Evolutionary conservation across 352 stramenopile species (phyloP), one percentile per base, ranked within the genome.

Genomic region (Pythium aristosporum): DNA sequence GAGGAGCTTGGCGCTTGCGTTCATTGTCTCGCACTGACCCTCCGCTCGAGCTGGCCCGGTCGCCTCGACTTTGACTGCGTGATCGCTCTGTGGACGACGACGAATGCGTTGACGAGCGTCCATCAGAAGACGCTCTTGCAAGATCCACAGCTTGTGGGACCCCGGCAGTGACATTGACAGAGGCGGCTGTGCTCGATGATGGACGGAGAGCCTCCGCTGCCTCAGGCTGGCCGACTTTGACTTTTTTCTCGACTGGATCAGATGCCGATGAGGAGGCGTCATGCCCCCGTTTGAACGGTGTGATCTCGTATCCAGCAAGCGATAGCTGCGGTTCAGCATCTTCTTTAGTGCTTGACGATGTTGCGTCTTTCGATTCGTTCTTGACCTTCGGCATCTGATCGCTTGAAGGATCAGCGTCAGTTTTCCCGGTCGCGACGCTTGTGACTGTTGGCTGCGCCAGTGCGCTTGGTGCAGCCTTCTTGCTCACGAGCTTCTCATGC

Each of bases 401-500:
- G 20, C n/a, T 25, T 50, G n/a, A 3, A 6, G 44, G 18, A 32
- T 8, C 28, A 25, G 5, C 15, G 7, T 46, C 32, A 15, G 1
- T 2, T 23, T 42, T 28, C 16, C 12, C 32, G 28, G 32, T 20
- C 16, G 23, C 15, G 18, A 23, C 37, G 34, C 18, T 12, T 32
- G 21, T 50, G n/a, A 30, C 7, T 55, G 37, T 5, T 34, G 21
- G 4, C 25, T 36, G 8, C 6, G 41, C n/a, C 41, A 49, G n/a
- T 0, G 30, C 36, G 6, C 18, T 42, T 2, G 43, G 10, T 36
- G 50, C 9, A n/a, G 36, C 51, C 54, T 62, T 68, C 51, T 89
- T 91, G 54, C 71, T 73, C 12, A 61, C 64, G 12, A 73, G 61
- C 60, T 90, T 91, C 8, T 82, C 75, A 51, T 95, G 84, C 84